Conservation (phyloP, 2,329 filamentous ascomycete genomes). For the Grosmannia clavigera region DNA sequence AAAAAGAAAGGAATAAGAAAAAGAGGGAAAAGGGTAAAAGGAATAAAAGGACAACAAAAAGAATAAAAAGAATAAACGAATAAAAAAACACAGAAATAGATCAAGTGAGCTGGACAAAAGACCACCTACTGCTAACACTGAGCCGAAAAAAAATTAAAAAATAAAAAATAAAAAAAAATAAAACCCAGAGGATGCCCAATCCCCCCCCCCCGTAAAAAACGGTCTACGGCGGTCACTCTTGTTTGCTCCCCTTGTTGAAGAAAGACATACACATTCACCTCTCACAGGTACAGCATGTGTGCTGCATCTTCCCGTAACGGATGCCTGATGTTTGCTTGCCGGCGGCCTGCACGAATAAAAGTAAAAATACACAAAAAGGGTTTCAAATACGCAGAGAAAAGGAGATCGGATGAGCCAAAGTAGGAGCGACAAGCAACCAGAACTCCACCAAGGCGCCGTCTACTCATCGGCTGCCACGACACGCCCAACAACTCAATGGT, state of each 20-base stretch:
- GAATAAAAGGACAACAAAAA: neutral
- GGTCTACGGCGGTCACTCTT: neutral
- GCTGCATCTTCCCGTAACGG: neutral
- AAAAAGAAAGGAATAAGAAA: neutral
- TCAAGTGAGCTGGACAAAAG: too few species aligned
- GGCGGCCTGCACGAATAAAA: neutral
- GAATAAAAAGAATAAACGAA: neutral
- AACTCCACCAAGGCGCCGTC: conserved; percentile 1
- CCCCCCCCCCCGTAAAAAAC: neutral
- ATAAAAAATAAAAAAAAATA: neutral
- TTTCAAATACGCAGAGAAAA: conserved; percentile 1
- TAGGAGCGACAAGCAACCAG: conserved; percentile 1
- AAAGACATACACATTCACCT: neutral
- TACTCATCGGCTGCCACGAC: conserved; percentile 11
- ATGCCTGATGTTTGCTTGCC: neutral
- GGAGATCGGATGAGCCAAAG: neutral
- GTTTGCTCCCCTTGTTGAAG: neutral
- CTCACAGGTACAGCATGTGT: neutral
- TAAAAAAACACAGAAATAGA: neutral
- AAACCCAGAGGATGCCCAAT: neutral
- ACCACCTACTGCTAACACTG: too few species aligned
- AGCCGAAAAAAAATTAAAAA: neutral
- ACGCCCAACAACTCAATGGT: conserved; percentile 3
- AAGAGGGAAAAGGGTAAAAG: neutral
- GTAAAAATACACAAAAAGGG: conserved; percentile 10